phyloP scores from a whole-genome alignment of 169 alveolate genomes.

The Cryptosporidium parvum region DNA sequence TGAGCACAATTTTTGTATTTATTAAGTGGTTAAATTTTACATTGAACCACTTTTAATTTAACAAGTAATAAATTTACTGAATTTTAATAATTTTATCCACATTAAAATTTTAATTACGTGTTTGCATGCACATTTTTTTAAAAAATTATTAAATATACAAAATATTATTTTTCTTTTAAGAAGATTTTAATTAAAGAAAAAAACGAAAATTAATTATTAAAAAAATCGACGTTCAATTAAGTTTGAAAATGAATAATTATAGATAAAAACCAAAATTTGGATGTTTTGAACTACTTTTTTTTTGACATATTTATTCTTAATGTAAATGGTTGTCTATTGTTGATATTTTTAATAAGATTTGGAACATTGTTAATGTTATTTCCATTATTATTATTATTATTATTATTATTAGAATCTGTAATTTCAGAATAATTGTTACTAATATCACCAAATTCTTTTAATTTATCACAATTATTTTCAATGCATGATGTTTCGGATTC shows the following conservation, averaged over 20 bases:
- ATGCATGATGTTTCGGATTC: not conserved
- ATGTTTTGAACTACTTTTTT: not conserved
- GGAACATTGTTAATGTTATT: not conserved
- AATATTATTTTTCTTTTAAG: no score
- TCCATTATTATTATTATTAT: not conserved
- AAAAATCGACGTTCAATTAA: no score
- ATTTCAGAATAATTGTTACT: not conserved
- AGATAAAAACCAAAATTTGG: not conserved
- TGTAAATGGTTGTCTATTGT: conserved; percentile 24
- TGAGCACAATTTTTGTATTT: no score
- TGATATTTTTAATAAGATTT: conserved; percentile 5
- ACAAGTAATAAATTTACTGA: no score
- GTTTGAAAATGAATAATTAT: not conserved
- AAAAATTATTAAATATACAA: no score
- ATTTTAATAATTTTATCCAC: no score
- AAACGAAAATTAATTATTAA: no score
- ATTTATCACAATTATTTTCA: not conserved
- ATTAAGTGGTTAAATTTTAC: no score
- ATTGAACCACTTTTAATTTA: no score
- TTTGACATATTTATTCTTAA: conserved; percentile 72
- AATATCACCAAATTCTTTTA: not conserved
- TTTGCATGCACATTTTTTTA: not conserved
- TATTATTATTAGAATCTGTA: not conserved
- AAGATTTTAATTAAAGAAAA: no score
- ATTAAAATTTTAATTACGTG: not conserved